Base-by-base conservation (phyloP, 225 moss, liverwort and hornwort genomes). In the Rhytidiadelphus loreus region DNA sequence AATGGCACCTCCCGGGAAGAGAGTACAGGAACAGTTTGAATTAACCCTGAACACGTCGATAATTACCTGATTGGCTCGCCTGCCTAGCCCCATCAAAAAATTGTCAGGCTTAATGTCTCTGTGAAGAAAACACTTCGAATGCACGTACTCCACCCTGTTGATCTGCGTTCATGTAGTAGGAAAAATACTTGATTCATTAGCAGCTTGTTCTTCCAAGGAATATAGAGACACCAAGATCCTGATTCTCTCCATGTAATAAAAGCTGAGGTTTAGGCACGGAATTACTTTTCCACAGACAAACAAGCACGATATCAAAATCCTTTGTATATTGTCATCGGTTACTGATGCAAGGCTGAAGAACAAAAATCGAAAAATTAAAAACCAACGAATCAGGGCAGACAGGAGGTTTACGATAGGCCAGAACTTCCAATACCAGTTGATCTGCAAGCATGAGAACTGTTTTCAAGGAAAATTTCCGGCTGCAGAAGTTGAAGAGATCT, bases 41-140 rank as follows among this genome's bases (percentile, higher is more conserved):
- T 57, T 84, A 57, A 70, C 70, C 32, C 33, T 71, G 41, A 84
- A 84, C 58, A 71, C 24, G 17, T 72, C 44, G 23, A 43, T 32
- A 44, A 71, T 58, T 73, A 85, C 85, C 75, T 87, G 70, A 59
- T 87, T 87, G 3, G 87, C 96, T 92, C 94, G 94, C 91, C 94
- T 96, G 39, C 96, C 96, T 58, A 98, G 92, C 79, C 96, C 98
- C 96, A 98, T 96, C 41, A 96, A 91, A 86, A 98, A 96, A 89
- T 98, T 98, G 68, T 98, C 96, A 87, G 98, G 98, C 90, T 96
- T 98, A 56, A 98, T 95, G 89, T 98, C 98, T 87, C 98, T 94
- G 87, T 98, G 98, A 79, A 98, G 96, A 77, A 98, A 96, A 69
- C 95, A 89, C 93, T 98, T 96, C 13, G 95, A 88, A 75, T 98